Percentiles rank a stretch among this genome's conserved stretches.
Evolutionary conservation across 495 filamentous ascomycete species (phyloP).

Genomic region (Amniculicola lignicola): DNA sequence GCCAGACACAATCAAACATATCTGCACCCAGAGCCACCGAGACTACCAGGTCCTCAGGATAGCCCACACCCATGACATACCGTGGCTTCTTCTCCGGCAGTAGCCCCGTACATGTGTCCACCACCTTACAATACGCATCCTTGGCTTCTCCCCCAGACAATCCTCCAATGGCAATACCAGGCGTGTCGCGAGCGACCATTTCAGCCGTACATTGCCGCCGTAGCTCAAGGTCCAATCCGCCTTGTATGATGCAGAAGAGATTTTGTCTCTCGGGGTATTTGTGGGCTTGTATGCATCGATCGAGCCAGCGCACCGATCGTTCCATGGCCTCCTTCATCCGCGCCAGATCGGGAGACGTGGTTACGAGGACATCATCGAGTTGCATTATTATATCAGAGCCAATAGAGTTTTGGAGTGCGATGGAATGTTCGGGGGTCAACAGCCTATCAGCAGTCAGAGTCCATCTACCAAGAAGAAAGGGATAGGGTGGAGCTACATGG

Average conservation of each 20-base stretch:
- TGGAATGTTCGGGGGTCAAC: conserved; percentile 95
- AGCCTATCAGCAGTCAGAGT: conserved; percentile 50
- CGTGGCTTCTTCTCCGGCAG: conserved; percentile 87
- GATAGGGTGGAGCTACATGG: conserved; percentile 59
- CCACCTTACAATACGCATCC: conserved; percentile 59
- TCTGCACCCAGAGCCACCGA: conserved; percentile 90
- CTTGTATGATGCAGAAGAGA: conserved; percentile 98
- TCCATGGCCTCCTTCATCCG: conserved; percentile 95
- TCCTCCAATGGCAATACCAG: conserved; percentile 94
- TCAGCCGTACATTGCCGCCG: conserved; percentile 76
- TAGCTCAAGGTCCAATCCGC: conserved; percentile 87
- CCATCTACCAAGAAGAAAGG: neutral
- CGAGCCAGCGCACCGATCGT: conserved; percentile 95
- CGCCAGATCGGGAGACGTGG: conserved; percentile 80
- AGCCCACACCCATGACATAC: conserved; percentile 98
- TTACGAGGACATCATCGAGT: conserved; percentile 93
- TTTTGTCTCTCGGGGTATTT: conserved; percentile 80
- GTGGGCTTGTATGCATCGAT: conserved; percentile 92
- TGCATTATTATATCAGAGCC: conserved; percentile 99
- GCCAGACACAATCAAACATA: conserved; percentile 99
- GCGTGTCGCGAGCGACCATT: conserved; percentile 90
- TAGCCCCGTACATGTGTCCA: conserved; percentile 77
- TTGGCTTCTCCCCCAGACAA: conserved; percentile 82
- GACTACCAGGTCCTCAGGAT: conserved; percentile 91
- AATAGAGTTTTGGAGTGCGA: conserved; percentile 92